Evolutionary conservation across 345 rosid genomes (phyloP).

Genomic region (Lenwebbia sp.): DNA sequence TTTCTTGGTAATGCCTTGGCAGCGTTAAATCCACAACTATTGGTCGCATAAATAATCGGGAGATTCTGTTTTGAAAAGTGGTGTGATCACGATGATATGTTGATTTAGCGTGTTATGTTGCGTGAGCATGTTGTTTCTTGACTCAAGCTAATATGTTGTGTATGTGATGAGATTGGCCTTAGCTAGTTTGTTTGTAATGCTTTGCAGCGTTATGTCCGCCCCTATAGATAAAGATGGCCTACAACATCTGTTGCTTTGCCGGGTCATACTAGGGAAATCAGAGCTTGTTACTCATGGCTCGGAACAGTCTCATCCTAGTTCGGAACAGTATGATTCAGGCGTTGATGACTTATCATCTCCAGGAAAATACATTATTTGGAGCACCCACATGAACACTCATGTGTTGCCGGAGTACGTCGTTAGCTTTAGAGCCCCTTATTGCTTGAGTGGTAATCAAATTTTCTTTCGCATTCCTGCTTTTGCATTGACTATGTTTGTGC

Average conservation of each 20-base stretch:
- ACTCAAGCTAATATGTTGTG: neutral
- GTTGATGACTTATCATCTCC: constrained; percentile 44
- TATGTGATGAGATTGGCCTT: neutral
- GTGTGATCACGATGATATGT: no score
- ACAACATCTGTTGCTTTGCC: constrained; percentile 64
- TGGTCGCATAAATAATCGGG: no score
- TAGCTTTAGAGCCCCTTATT: constrained; percentile 43
- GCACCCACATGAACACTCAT: constrained; percentile 55
- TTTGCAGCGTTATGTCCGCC: constrained; percentile 39
- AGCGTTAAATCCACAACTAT: neutral
- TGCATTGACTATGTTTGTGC: neutral
- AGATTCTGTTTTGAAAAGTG: neutral
- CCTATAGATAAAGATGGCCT: constrained; percentile 39
- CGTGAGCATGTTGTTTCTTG: neutral
- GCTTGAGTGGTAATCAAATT: neutral
- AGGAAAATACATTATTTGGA: constrained; percentile 65
- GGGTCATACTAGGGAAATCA: constrained; percentile 55
- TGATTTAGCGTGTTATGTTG: no score
- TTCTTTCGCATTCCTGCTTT: neutral
- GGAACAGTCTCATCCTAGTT: constrained; percentile 44
- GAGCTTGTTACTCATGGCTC: constrained; percentile 64
- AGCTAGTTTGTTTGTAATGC: neutral
- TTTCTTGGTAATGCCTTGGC: neutral
- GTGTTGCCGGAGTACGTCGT: constrained; percentile 65
- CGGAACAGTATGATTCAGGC: constrained; percentile 64